These are phyloP conservation scores for Lipomyces spencermartinsiae DNA, from an alignment of 805 yeast species.

Conservation along the genomic window DNA sequence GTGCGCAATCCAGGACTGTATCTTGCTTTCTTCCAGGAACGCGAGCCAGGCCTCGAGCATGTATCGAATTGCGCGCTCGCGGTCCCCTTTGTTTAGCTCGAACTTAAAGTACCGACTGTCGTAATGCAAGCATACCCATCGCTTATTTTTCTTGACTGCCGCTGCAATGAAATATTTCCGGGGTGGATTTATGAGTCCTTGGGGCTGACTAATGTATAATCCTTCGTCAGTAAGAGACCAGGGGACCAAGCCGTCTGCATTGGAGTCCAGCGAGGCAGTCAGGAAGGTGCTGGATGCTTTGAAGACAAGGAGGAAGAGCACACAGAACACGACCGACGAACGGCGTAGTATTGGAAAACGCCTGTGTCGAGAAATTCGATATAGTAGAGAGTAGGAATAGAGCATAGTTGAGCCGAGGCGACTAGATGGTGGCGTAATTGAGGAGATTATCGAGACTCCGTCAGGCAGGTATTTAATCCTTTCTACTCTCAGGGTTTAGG, in stretches of 20 bases:
- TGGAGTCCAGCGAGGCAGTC: conserved; percentile 9
- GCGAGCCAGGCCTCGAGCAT: conserved; percentile 55
- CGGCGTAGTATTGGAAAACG: conserved; percentile 26
- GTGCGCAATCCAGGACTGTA: conserved; percentile 57
- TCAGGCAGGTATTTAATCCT: not conserved
- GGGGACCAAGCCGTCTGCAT: conserved; percentile 14
- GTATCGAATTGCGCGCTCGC: conserved; percentile 56
- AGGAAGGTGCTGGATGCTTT: conserved; percentile 22
- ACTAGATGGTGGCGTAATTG: not conserved
- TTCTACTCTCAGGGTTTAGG: too few species aligned
- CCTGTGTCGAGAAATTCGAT: too few species aligned
- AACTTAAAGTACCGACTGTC: conserved; percentile 72
- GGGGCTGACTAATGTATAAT: conserved; percentile 35
- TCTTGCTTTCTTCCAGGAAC: conserved; percentile 52
- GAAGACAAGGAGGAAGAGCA: conserved; percentile 21
- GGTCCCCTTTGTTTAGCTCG: conserved; percentile 48
- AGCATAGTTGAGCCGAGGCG: not conserved
- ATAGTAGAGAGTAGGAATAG: not conserved
- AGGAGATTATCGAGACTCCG: not conserved
- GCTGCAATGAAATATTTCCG: conserved; percentile 36
- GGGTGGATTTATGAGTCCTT: conserved; percentile 23
- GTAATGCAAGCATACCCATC: conserved; percentile 49
- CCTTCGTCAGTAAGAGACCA: conserved; percentile 37
- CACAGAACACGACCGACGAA: conserved; percentile 12
- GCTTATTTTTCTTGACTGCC: conserved; percentile 19